Base-by-base conservation (phyloP, 345 rosid species). In the Aquilaria malaccensis region DNA sequence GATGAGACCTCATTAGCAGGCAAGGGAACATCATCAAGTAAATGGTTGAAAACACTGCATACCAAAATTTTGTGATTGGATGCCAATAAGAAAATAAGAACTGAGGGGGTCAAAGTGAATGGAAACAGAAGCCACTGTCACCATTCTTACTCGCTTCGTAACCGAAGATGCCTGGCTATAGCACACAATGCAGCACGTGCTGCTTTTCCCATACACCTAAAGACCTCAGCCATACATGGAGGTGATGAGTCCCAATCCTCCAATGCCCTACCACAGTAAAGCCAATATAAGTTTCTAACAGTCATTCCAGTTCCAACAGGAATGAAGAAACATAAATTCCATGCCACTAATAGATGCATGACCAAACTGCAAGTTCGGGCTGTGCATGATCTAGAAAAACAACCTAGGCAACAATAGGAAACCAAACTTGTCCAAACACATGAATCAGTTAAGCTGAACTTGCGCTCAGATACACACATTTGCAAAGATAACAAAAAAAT, bases 161-260 rank as follows among this genome's bases (percentile, higher is more conserved):
- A 62, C 67, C 97, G 96, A 60, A 93, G 92, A 83, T 93, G 90
- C 70, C 97, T 83, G 45, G 98, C 94, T 61, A 93, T 76, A 12
- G 87, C 94, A 76, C 83, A 83, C 56, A 93, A 72, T 71, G 88
- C 85, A 71, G 89, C 86, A 55, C 98, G 87, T 74, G 98, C 98
- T 61, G 83, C 98, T 78, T 82, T 93, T 47, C 98, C 98, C 94
- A 93, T 83, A 59, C 94, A 83, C 81, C 89, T 73, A 67, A 84
- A 93, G 56, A 85, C 66, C 73, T 93, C 98, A 70, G 85, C 85
- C 97, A 89, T 87, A 73, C 98, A 93, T 2, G 98, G 96, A 33
- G 98, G 98, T 50, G 94, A 84, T 31, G 98, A 81, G 71, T 89
- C 97, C 75, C 85, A 78, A 77, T 93, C 96, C 76, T 89, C 98